Percentiles rank a stretch among this genome's conserved stretches.
phyloP scores from a whole-genome alignment of 2,329 filamentous ascomycete species.

The Lachnellula hyalina region DNA sequence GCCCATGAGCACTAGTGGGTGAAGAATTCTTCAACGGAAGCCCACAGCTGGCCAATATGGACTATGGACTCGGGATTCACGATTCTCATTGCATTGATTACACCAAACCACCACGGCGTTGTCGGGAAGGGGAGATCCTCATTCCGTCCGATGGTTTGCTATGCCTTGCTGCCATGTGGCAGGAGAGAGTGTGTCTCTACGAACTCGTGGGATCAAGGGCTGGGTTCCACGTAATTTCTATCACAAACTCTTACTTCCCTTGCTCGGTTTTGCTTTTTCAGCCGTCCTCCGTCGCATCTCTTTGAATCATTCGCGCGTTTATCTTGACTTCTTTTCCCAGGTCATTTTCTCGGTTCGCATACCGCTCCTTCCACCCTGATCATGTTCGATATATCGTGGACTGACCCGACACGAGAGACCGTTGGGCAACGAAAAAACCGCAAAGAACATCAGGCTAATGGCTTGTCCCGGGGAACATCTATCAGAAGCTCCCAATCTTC shows the following conservation, averaged over 20 bases:
- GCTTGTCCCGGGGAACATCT: slow-evolving; percentile 12
- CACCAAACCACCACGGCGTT: not conserved
- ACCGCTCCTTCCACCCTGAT: slow-evolving; percentile 1
- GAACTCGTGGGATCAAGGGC: slow-evolving; percentile 1
- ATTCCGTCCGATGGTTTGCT: not conserved
- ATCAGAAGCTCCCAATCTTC: slow-evolving; percentile 19
- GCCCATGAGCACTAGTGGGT: not conserved
- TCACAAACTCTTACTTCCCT: slow-evolving; percentile 3
- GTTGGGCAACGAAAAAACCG: slow-evolving; percentile 28
- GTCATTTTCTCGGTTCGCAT: not conserved
- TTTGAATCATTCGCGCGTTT: not conserved
- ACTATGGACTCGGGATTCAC: slow-evolving; percentile 1
- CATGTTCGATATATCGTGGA: slow-evolving; percentile 33
- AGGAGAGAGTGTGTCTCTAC: not conserved
- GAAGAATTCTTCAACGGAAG: not conserved
- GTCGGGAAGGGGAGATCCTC: not conserved
- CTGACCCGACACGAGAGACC: slow-evolving; percentile 28
- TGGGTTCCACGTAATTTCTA: slow-evolving; percentile 1
- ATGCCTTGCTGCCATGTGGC: slow-evolving; percentile 9
- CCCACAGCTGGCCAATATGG: slow-evolving; percentile 2
- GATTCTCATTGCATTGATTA: not conserved
- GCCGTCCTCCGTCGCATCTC: not conserved
- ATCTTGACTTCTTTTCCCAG: not conserved
- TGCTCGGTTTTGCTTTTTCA: not conserved
- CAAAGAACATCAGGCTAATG: slow-evolving; percentile 20